A percentile compares a stretch with the other conserved stretches of the same genome.
Conservation (phyloP, 176 grass and related monocot species). For the Musa itinerans region DNA sequence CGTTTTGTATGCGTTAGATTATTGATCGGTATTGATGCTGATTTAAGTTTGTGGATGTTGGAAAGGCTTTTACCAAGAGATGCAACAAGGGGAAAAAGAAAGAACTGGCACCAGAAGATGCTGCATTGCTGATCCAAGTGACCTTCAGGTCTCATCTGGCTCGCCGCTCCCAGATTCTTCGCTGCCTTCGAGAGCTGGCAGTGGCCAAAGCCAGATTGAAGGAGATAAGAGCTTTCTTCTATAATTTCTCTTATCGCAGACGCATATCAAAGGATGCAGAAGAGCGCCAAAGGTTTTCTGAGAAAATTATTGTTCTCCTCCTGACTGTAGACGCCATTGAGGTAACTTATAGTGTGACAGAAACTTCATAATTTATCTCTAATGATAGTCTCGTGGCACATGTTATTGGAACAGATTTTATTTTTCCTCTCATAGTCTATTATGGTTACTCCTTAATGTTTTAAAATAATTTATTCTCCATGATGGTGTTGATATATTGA, state of each 20-base stretch:
- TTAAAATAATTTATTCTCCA: neutral
- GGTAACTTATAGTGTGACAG: constrained; percentile 30
- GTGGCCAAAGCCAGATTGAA: constrained; percentile 83
- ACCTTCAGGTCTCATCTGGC: constrained; percentile 69
- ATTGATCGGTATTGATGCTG: neutral
- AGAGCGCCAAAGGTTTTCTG: constrained; percentile 65
- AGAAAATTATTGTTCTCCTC: constrained; percentile 89
- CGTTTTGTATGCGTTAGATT: neutral
- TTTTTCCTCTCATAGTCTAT: neutral
- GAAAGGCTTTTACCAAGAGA: constrained; percentile 51
- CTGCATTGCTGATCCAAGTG: constrained; percentile 73
- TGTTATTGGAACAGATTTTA: neutral
- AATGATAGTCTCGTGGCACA: neutral
- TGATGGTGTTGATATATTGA: neutral
- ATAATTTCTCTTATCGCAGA: constrained; percentile 61
- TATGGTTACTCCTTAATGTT: neutral
- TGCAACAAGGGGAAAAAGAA: constrained; percentile 66
- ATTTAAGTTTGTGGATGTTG: constrained; percentile 2
- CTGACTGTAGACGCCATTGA: constrained; percentile 73
- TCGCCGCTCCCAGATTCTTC: constrained; percentile 70
- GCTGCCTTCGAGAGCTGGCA: constrained; percentile 65
- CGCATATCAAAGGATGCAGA: constrained; percentile 31
- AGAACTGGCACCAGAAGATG: constrained; percentile 59
- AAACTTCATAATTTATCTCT: neutral
- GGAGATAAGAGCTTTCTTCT: constrained; percentile 71